These are phyloP conservation scores for Heimioporus sp. DNA, from an alignment of 768 basidiomycete genomes.

Conservation along the genomic window DNA sequence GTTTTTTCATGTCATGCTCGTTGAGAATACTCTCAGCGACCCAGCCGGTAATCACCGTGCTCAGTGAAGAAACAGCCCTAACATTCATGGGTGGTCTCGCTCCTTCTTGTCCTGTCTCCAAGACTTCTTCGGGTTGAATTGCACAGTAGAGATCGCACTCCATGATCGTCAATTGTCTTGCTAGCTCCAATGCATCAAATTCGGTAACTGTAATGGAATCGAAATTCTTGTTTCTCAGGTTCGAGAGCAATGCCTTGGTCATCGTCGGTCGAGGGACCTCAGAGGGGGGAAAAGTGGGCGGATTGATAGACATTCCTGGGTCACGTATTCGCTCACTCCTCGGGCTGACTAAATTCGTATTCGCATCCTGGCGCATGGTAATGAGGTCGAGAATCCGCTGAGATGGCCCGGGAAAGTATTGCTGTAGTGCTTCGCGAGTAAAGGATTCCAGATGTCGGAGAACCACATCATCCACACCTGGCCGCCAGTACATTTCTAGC, in stretches of 20 bases:
- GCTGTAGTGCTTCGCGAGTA: constrained; percentile 56
- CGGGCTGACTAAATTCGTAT: constrained; percentile 48
- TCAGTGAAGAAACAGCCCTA: constrained; percentile 81
- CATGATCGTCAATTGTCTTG: constrained; percentile 92
- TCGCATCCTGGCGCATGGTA: constrained; percentile 48
- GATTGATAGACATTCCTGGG: constrained; percentile 72
- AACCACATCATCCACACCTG: constrained; percentile 67
- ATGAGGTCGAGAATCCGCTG: constrained; percentile 73
- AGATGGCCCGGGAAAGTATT: constrained; percentile 65
- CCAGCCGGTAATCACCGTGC: constrained; percentile 94
- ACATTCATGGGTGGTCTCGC: constrained; percentile 65
- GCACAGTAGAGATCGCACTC: constrained; percentile 85
- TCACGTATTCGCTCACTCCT: constrained; percentile 67
- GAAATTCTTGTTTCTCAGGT: constrained; percentile 67
- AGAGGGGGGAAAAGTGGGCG: constrained; percentile 46
- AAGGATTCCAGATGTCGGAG: constrained; percentile 58
- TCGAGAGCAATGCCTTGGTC: constrained; percentile 70
- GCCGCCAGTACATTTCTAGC: constrained; percentile 89
- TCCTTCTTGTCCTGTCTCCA: constrained; percentile 79
- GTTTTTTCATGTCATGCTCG: constrained; percentile 85
- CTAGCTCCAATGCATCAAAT: constrained; percentile 89
- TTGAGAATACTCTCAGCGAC: constrained; percentile 92
- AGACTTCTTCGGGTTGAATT: constrained; percentile 84
- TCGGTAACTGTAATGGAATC: constrained; percentile 72
- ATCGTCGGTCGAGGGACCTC: constrained; percentile 88